Conservation (phyloP, 1,284 basidiomycete genomes). For the Cryptococcus deneoformans region DNA sequence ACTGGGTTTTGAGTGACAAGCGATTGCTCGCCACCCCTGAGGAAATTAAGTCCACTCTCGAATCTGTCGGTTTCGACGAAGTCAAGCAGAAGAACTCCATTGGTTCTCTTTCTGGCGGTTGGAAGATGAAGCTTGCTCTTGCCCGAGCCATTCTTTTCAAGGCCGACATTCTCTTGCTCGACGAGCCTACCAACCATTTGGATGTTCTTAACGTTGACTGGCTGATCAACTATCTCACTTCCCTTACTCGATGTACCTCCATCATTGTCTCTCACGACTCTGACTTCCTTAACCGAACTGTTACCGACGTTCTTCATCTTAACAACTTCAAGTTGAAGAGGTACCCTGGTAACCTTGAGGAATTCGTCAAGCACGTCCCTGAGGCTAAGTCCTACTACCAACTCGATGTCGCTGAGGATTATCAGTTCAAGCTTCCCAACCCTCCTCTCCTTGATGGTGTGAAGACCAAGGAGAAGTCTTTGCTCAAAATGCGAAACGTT, state of each 20-base stretch:
- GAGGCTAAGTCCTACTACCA: slow-evolving; percentile 99
- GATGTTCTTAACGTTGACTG: slow-evolving; percentile 96
- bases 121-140: slow-evolving; percentile 99
- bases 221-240: slow-evolving; percentile 92
- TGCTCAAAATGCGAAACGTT: slow-evolving; percentile 97
- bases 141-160: slow-evolving; percentile 99
- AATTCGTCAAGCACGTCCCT: slow-evolving; percentile 89
- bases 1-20: slow-evolving; percentile 83
- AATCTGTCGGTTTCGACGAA: slow-evolving; percentile 86
- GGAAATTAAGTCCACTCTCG: slow-evolving; percentile 76
- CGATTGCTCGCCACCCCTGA: slow-evolving; percentile 71
- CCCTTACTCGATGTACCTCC: slow-evolving; percentile 86
- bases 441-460: slow-evolving; percentile 97
- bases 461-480: slow-evolving; percentile 98
- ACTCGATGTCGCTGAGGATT: slow-evolving; percentile 89
- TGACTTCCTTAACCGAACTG: slow-evolving; percentile 96
- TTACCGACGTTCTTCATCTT: slow-evolving; percentile 97
- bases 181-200: slow-evolving; percentile 98
- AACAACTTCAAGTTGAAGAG: slow-evolving; percentile 99
- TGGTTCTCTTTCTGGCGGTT: slow-evolving; percentile 94
- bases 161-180: slow-evolving; percentile 93
- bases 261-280: slow-evolving; percentile 99
- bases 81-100: slow-evolving; percentile 83
- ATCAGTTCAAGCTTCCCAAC: slow-evolving; percentile 94
- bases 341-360: slow-evolving; percentile 96